Conservation (phyloP, 1,139 yeast species). For the Pichia sp. region DNA sequence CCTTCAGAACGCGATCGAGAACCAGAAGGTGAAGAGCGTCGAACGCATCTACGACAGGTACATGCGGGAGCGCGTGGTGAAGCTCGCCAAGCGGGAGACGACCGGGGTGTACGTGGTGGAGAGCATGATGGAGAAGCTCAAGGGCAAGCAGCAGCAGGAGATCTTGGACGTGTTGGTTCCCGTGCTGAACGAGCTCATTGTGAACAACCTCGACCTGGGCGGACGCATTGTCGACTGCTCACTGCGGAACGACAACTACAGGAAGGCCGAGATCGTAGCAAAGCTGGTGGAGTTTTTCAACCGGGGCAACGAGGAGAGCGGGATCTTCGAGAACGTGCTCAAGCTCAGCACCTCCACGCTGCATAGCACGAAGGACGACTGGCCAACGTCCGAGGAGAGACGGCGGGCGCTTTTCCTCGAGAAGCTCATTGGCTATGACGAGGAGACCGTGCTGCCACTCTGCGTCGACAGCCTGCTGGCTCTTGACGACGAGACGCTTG, state of each 20-base stretch:
- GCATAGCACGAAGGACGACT: slow-evolving; percentile 78
- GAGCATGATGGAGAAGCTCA: slow-evolving; percentile 57
- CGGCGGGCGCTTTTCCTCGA: slow-evolving; percentile 73
- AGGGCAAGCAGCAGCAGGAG: slow-evolving; percentile 52
- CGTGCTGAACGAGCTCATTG: slow-evolving; percentile 55
- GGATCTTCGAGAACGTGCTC: slow-evolving; percentile 62
- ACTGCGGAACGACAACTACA: slow-evolving; percentile 51
- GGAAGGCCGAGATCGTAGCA: slow-evolving; percentile 59
- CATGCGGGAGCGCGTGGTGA: slow-evolving; percentile 68
- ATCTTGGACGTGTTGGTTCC: slow-evolving; percentile 71
- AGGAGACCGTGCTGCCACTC: slow-evolving; percentile 48
- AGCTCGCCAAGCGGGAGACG: slow-evolving; percentile 70
- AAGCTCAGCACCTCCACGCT: slow-evolving; percentile 65
- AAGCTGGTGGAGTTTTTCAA: slow-evolving; percentile 45
- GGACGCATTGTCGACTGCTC: slow-evolving; percentile 68
- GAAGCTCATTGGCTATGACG: slow-evolving; percentile 62
- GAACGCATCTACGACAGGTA: slow-evolving; percentile 67
- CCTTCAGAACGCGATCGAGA: slow-evolving; percentile 64
- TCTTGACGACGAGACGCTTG: slow-evolving; percentile 36
- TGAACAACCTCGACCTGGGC: slow-evolving; percentile 69
- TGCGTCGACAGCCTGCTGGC: slow-evolving; percentile 59
- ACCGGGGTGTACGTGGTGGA: slow-evolving; percentile 84
- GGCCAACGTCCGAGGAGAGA: slow-evolving; percentile 91
- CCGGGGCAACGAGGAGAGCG: slow-evolving; percentile 41
- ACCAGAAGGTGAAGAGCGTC: slow-evolving; percentile 62